A percentile compares a stretch with the other conserved stretches of the same genome.
Evolutionary conservation across 2,329 filamentous ascomycete genomes (phyloP).

Genomic region (Coleophoma eucalyptorum): DNA sequence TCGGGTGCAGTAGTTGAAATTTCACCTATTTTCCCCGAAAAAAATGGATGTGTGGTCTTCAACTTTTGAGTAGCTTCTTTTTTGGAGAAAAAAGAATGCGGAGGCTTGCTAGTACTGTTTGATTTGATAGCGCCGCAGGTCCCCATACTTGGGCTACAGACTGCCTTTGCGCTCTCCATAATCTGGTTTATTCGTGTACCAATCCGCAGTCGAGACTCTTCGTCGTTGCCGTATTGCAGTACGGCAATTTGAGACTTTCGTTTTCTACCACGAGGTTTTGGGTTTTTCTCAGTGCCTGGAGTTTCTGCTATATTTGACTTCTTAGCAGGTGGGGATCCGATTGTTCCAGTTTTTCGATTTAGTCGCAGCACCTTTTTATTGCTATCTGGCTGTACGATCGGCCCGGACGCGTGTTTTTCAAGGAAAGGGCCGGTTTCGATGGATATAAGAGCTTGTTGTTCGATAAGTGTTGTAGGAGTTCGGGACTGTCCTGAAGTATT

Average conservation of each 20-base stretch:
- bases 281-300: conserved; percentile 1
- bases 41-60: conserved; percentile 65
- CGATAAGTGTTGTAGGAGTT: too few species aligned
- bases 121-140: too few species aligned
- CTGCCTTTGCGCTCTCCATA: conserved; percentile 28
- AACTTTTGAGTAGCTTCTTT: conserved; percentile 18
- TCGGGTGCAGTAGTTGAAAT: too few species aligned
- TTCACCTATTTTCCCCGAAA: conserved; percentile 31
- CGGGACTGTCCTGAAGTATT: too few species aligned
- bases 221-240: conserved; percentile 56
- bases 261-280: conserved; percentile 31
- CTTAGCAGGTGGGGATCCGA: conserved; percentile 55
- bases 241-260: conserved; percentile 41
- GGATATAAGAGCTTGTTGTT: too few species aligned
- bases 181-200: conserved; percentile 63
- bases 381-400: too few species aligned
- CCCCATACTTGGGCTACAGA: too few species aligned
- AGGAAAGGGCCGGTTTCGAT: too few species aligned
- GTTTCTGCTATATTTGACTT: conserved; percentile 32
- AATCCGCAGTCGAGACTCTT: conserved; percentile 39
- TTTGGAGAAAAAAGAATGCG: conserved; percentile 17
- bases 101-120: too few species aligned
- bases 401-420: too few species aligned
- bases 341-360: conserved; percentile 57
- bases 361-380: conserved; percentile 48